phyloP scores from a whole-genome alignment of 1,284 basidiomycete genomes.

The Ceratobasidium sp. region DNA sequence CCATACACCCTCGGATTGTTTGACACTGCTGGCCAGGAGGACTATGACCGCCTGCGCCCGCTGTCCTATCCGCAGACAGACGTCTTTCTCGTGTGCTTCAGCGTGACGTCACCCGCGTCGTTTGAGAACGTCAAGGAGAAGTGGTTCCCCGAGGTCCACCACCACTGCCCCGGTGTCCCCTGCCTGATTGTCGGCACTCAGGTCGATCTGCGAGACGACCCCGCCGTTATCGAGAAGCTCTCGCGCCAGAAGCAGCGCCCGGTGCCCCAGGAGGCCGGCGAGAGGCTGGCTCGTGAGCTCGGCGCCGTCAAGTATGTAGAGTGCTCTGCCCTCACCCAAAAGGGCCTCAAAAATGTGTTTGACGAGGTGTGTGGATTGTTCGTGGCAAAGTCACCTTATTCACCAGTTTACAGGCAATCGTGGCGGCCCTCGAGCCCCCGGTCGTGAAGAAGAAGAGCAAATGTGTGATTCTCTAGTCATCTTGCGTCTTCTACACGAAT shows the following conservation, averaged over 20 bases:
- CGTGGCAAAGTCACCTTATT: slow-evolving; percentile 21
- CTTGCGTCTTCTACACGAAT: slow-evolving; percentile 42
- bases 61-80: slow-evolving; percentile 99
- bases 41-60: slow-evolving; percentile 98
- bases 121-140: slow-evolving; percentile 99
- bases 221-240: slow-evolving; percentile 92
- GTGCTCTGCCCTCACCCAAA: slow-evolving; percentile 98
- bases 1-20: slow-evolving; percentile 98
- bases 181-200: slow-evolving; percentile 99
- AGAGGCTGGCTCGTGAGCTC: slow-evolving; percentile 91
- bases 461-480: slow-evolving; percentile 82
- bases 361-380: slow-evolving; percentile 81
- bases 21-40: slow-evolving; percentile 99
- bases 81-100: slow-evolving; percentile 99
- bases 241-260: slow-evolving; percentile 95
- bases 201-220: slow-evolving; percentile 95
- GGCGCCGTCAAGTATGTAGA: slow-evolving; percentile 99
- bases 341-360: slow-evolving; percentile 99
- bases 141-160: slow-evolving; percentile 99
- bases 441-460: slow-evolving; percentile 82
- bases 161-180: slow-evolving; percentile 99
- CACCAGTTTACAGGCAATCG: slow-evolving; percentile 78
- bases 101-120: slow-evolving; percentile 96
- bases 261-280: slow-evolving; percentile 86
- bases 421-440: slow-evolving; percentile 96